Base-by-base conservation (phyloP, 768 basidiomycete genomes). In the Termitomyces sp. region DNA sequence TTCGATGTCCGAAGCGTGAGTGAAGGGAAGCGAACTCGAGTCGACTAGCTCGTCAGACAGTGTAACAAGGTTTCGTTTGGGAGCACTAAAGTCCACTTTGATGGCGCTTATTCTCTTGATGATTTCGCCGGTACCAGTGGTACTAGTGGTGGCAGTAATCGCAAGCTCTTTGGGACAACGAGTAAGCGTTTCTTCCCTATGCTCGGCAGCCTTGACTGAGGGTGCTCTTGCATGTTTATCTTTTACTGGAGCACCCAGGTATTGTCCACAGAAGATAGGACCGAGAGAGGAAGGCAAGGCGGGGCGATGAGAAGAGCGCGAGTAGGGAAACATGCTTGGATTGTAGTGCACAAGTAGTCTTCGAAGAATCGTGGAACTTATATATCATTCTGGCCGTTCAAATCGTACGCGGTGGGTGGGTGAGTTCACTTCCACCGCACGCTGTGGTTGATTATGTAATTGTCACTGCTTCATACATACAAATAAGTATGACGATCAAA, bases 161-260 rank as follows among this genome's bases (percentile, higher is more conserved):
- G 42, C 3, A 34, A 68, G 55, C 29, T 69, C 65, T 9, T 66
- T 29, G 11, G 71, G 45, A 48, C 68, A 61, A 53, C 58, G 61
- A 56, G 66, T 68, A 37, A 74, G 61, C 34, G 63, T 66, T 20
- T 66, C 66, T 55, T 76, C 73, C 47, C 73, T 75, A 11, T 63
- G 69, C 37, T 68, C 70, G 8, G 65, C 59, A 29, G 71, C 71
- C 52, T 74, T 65, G 5, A 69, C 69, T 42, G 72, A 71, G 40
- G 77, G 67, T 11, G 69, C 70, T 61, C 77, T 72, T 9, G 77
- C 74, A 52, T 72, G 69, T 56, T 70, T 70, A n/a, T 71, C 72
- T 60, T 72, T 67, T 4, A 74, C 74, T 42, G 75, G 63, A 43
- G 76, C 74, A 48, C 69, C 68, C n/a, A 76, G 66, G 65, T 77